A percentile compares a stretch with the other conserved stretches of the same genome.
Evolutionary conservation across 106 monocot species (phyloP).

Genomic region (Chionographis japonica): DNA sequence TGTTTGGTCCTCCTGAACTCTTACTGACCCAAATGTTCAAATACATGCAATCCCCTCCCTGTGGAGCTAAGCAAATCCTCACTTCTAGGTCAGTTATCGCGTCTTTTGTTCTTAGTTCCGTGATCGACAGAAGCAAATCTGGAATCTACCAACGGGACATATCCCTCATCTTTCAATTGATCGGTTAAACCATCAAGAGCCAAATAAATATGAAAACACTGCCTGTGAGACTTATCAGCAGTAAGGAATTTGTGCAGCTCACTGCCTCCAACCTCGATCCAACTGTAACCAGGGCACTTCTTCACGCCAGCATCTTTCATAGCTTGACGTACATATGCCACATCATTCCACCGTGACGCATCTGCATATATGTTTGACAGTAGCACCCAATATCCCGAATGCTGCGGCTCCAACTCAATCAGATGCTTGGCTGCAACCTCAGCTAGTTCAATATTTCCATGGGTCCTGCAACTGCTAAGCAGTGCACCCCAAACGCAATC

Average conservation of each 20-base stretch:
- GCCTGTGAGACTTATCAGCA: constrained; percentile 32
- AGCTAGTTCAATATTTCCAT: constrained; percentile 61
- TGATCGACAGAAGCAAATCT: constrained; percentile 3
- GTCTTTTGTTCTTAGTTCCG: not conserved
- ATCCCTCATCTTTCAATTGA: constrained; percentile 61
- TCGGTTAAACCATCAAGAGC: constrained; percentile 43
- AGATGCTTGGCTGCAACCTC: constrained; percentile 52
- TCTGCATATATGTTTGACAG: constrained; percentile 72
- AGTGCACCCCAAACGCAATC: constrained; percentile 69
- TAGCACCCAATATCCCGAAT: constrained; percentile 72
- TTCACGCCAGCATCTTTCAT: constrained; percentile 58
- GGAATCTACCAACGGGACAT: constrained; percentile 18
- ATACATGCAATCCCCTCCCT: too few relatives aligned
- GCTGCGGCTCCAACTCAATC: constrained; percentile 48
- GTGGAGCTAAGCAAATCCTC: too few relatives aligned
- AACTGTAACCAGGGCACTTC: constrained; percentile 60
- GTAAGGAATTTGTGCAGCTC: constrained; percentile 42
- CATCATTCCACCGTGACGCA: constrained; percentile 51
- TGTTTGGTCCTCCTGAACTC: too few relatives aligned
- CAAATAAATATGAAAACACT: constrained; percentile 29
- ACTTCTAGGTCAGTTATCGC: not conserved
- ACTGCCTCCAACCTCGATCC: constrained; percentile 44
- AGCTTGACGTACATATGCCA: constrained; percentile 21
- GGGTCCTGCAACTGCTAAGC: constrained; percentile 57
- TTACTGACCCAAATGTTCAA: too few relatives aligned